These are phyloP conservation scores for Actinomucor elegans DNA, from an alignment of 371 early-diverging fungal species.

Conservation along the genomic window DNA sequence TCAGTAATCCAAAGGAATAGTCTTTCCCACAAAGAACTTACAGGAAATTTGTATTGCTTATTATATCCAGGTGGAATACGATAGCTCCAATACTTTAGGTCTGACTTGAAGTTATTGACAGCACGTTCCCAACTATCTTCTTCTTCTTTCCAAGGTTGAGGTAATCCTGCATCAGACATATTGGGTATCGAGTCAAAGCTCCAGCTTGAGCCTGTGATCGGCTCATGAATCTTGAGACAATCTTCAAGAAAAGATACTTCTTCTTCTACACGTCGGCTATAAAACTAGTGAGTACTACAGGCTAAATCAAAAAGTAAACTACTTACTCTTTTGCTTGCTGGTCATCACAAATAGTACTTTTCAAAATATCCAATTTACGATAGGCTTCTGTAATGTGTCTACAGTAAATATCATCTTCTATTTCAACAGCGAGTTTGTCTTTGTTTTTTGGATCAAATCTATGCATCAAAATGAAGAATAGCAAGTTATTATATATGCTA, in stretches of 20 bases:
- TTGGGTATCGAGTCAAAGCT: conserved; percentile 28
- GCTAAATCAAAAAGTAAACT: no score
- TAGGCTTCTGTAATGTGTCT: conserved; percentile 22
- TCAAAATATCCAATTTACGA: conserved; percentile 20
- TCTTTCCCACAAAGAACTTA: not conserved
- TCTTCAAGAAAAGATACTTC: conserved; percentile 22
- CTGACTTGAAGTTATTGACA: conserved; percentile 21
- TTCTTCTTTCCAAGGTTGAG: conserved; percentile 1
- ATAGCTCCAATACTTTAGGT: conserved; percentile 30
- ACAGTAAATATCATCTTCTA: conserved; percentile 33
- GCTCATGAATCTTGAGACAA: not conserved
- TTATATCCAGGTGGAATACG: conserved; percentile 33
- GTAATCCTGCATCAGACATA: conserved; percentile 10
- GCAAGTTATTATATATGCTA: no score
- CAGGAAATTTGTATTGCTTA: conserved; percentile 5
- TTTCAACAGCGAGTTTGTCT: conserved; percentile 19
- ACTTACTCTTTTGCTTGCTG: conserved; percentile 6
- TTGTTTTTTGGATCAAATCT: conserved; percentile 20
- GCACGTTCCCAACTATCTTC: conserved; percentile 29
- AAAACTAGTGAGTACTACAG: no score
- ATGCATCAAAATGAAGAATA: no score
- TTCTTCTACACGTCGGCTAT: no score
- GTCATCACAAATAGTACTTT: not conserved
- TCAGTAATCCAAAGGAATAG: no score
- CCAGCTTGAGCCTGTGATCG: conserved; percentile 23